A percentile compares a stretch with the other conserved stretches of the same genome.
Evolutionary conservation across 805 yeast species (phyloP).

Genomic region (Candida tibetensis): DNA sequence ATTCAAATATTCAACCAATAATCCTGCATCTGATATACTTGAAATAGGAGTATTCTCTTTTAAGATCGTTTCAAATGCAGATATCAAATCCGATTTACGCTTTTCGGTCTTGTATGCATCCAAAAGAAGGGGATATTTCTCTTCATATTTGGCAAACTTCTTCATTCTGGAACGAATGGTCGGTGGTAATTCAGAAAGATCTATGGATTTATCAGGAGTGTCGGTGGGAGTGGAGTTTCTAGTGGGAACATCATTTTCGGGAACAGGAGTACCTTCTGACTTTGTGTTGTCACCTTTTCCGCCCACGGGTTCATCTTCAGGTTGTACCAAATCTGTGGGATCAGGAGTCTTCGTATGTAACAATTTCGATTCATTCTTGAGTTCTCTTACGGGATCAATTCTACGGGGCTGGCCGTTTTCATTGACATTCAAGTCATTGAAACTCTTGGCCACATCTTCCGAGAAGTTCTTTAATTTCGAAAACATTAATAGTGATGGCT

Average conservation of each 20-base stretch:
- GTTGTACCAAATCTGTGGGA: conserved; percentile 43
- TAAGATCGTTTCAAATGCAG: conserved; percentile 63
- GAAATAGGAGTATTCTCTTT: conserved; percentile 80
- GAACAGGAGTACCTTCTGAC: conserved; percentile 11
- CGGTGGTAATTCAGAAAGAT: conserved; percentile 48
- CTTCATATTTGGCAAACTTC: conserved; percentile 83
- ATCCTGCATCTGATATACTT: conserved; percentile 67
- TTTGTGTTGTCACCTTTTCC: conserved; percentile 9
- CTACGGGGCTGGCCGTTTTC: conserved; percentile 17
- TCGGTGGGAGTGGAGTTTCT: neutral
- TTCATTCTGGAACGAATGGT: conserved; percentile 60
- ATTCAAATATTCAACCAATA: conserved; percentile 65
- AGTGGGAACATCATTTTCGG: neutral
- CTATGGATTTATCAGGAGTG: conserved; percentile 4
- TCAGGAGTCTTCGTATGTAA: conserved; percentile 48
- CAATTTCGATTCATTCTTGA: conserved; percentile 33
- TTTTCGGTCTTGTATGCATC: conserved; percentile 86
- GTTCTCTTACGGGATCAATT: conserved; percentile 19
- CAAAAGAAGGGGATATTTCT: conserved; percentile 79
- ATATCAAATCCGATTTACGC: conserved; percentile 57
- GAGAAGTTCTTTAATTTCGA: conserved; percentile 41
- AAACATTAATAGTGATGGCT: conserved; percentile 33
- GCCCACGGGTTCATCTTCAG: conserved; percentile 37
- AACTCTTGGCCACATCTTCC: conserved; percentile 44
- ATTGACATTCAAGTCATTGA: conserved; percentile 30